Conservation (phyloP, 148 eudicot species). For the Rhododendron ovatum region DNA sequence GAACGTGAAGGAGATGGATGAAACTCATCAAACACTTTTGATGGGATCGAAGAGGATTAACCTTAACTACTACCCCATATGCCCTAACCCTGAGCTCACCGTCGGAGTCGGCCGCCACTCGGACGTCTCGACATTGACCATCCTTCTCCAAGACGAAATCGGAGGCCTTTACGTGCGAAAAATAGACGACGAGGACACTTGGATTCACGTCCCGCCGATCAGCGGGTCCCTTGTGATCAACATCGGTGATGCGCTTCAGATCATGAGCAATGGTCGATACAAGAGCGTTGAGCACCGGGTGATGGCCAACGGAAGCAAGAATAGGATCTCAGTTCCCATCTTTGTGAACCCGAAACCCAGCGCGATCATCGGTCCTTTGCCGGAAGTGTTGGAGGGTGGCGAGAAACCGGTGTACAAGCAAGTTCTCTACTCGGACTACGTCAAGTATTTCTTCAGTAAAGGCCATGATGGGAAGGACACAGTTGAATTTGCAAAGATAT, state of each 20-base stretch:
- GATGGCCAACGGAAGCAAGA: slow-evolving; percentile 31
- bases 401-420: slow-evolving; percentile 47
- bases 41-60: slow-evolving; percentile 20
- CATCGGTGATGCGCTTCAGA: slow-evolving; percentile 54
- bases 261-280: slow-evolving; percentile 60
- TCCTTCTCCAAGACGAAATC: slow-evolving; percentile 31
- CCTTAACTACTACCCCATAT: slow-evolving; percentile 33
- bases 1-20: slow-evolving; percentile 16
- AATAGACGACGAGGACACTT: not conserved
- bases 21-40: not conserved
- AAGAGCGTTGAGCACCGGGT: slow-evolving; percentile 57
- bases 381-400: slow-evolving; percentile 28
- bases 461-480: slow-evolving; percentile 47
- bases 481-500: slow-evolving; percentile 35
- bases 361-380: slow-evolving; percentile 38
- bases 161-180: slow-evolving; percentile 24
- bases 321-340: slow-evolving; percentile 39
- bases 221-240: slow-evolving; percentile 53
- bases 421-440: slow-evolving; percentile 45
- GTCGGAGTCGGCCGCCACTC: slow-evolving; percentile 28
- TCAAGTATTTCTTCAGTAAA: slow-evolving; percentile 42
- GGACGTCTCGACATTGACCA: slow-evolving; percentile 25
- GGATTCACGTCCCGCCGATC: slow-evolving; percentile 39
- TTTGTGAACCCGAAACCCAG: slow-evolving; percentile 35
- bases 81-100: slow-evolving; percentile 39